These are phyloP conservation scores for Kwoniella newhampshirensis DNA, from an alignment of 768 basidiomycete species.

Conservation along the genomic window DNA sequence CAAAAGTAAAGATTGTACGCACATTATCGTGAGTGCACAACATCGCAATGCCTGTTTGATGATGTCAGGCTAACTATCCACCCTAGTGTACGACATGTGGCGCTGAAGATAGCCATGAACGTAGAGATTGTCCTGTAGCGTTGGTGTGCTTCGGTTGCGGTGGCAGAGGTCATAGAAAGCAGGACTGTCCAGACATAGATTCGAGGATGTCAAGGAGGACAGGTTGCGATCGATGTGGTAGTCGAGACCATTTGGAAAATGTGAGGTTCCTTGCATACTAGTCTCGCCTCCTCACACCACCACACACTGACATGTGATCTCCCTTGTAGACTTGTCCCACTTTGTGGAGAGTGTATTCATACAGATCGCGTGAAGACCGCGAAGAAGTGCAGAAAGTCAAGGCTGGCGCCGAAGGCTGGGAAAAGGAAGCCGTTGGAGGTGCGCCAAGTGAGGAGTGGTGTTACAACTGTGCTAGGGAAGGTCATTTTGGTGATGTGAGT, in stretches of 20 bases:
- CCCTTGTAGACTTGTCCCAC: conserved; percentile 35
- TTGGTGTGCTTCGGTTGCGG: conserved; percentile 47
- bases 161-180: conserved; percentile 34
- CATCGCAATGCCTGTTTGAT: neutral
- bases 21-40: conserved; percentile 30
- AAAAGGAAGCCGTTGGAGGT: conserved; percentile 40
- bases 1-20: conserved; percentile 32
- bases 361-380: conserved; percentile 18
- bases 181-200: conserved; percentile 36
- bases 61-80: neutral
- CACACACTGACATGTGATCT: neutral
- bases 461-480: conserved; percentile 46
- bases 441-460: conserved; percentile 35
- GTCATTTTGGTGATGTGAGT: conserved; percentile 47
- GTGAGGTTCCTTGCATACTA: conserved; percentile 18
- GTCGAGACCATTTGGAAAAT: conserved; percentile 37
- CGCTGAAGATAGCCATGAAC: conserved; percentile 41
- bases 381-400: conserved; percentile 19
- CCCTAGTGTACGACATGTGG: conserved; percentile 41
- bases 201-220: conserved; percentile 23
- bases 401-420: conserved; percentile 27
- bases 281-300: neutral
- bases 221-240: conserved; percentile 43
- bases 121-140: conserved; percentile 40
- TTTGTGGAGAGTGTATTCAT: conserved; percentile 44